Evolutionary conservation across 192 early-diverging fungal genomes (phyloP), one percentile per base, ranked within the genome.

Genomic region (Coemansia pectinata): DNA sequence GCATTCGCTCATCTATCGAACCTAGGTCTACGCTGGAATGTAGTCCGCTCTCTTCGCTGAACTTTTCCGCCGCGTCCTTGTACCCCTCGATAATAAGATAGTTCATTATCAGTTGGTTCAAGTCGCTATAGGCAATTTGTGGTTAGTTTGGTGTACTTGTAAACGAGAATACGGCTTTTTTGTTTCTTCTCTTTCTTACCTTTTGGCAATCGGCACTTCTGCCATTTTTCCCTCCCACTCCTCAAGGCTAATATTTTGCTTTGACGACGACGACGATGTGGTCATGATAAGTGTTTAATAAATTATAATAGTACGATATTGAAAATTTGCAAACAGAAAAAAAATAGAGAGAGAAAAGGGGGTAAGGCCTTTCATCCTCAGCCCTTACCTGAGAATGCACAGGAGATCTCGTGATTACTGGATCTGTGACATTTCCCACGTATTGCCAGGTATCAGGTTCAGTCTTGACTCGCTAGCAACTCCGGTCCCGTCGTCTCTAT

Each of bases 31-130:
- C 89, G 14, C 75, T 86, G 5, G 93, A 91, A 36, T 86, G 78
- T 3, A 98, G 77, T 0, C 94, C 93, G 55, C 92, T 88, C 68
- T 99, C 98, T 40, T 87, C 75, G 71, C 90, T 91, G 71, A 99
- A 98, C 80, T 96, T 94, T 80, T 98, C 94, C 0, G 96, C 98
- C 0, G 98, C 98, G 74, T 98, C 96, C 80, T 96, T 98, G 87
- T 96, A 98, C 8, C 98, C 98, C 79, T 99, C 98, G 52, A 99
- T 96, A 12, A 98, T 90, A 23, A 99, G 83, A 65, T 99, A 99
- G 86, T 99, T 97, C 96, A 99, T 98, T 39, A 99, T 89, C 25
- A 99, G 88, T 76, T 94, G 94, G 88, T 98, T 98, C 48, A 99
- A 85, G 81, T 98, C 96, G 25, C 93, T 92, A 80, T 61, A 57